Base-by-base conservation (phyloP, 202 grass and related monocot genomes). In the Hordeum pubiflorum region DNA sequence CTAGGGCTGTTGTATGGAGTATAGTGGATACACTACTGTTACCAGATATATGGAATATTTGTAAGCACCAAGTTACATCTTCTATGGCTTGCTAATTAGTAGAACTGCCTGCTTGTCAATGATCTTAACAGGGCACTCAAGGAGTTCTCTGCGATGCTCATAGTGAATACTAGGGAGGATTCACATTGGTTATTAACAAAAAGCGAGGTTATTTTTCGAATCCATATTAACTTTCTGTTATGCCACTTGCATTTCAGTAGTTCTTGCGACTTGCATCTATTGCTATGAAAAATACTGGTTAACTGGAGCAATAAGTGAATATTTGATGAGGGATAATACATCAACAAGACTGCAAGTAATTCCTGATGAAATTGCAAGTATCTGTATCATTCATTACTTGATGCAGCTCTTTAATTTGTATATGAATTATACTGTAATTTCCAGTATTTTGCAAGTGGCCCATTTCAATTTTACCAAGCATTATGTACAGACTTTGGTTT, bases 121-220 rank as follows among this genome's bases (percentile, higher is more conserved):
- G 14, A 46, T 71, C 63, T 77, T 81, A 68, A 81, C 87, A 97
- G 94, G 88, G 84, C 92, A 76, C 46, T 97, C 75, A 91, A 86
- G 66, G 94, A 94, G 63, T 92, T 94, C 63, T 97, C 90, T 44
- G 72, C 41, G 32, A 77, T 94, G 75, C 57, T 97, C 39, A 60
- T 32, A 24, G 13, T 75, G 14, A 58, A 76, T 44, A 40, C 33
- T 78, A 79, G 63, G 55, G 75, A 76, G 60, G 37, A 78, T 56
- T 37, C 89, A 75, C 41, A 83, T 54, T 83, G 71, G 74, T 74
- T 55, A 60, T 79, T 89, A 67, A 83, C 82, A 75, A 80, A 78
- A 82, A 60, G 43, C 48, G 86, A 97, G 94, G 94, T 94, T 80
- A 37, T 15, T 86, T 79, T 89, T 64, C 9, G 62, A 77, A 44